Base-by-base conservation (phyloP, 768 basidiomycete genomes). In the Phaeolepiota aurea region DNA sequence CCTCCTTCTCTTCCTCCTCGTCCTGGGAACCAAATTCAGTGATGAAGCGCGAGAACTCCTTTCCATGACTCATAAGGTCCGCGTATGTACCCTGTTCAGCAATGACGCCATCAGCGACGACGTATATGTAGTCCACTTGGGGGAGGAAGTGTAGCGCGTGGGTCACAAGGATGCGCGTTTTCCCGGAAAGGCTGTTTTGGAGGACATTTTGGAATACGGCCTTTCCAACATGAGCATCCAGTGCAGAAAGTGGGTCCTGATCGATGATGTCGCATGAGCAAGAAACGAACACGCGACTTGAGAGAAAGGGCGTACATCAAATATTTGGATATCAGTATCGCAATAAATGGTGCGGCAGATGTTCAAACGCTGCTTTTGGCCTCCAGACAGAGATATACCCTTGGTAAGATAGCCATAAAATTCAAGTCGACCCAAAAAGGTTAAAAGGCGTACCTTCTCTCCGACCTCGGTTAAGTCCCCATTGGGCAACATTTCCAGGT, bases 191-290 rank as follows among this genome's bases (percentile, higher is more conserved):
- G 12, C 69, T 72, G 41, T 77, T 75, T 42, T 78, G 69, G 36
- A 94, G 72, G 9, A 90, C 85, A 43, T 92, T 82, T 53, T 86
- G 76, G 65, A 94, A 91, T 11, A 93, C 79, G 2, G 77, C 72
- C 57, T 86, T 87, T 30, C 90, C 91, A 37, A 94, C 89, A 54
- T 92, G 89, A 3, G 90, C 89, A 55, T 97, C 92, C 9, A 97
- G 72, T 16, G 90, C 90, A n/a, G 83, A 87, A 7, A 91, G 65
- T 3, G 88, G 88, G 51, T 91, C 89, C 76, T 81, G 32, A 5
- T 36, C 15, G 32, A 9, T 5, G 15, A 20, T 5, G 13, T 42
- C 18, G 47, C 15, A 20, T 32, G 32, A 19, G 20, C 33, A 11
- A 19, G n/a, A n/a, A n/a, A n/a, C n/a, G n/a, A n/a, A n/a, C 20